phyloP scores from a whole-genome alignment of 805 yeast species.

The Hanseniaspora thailandica region DNA sequence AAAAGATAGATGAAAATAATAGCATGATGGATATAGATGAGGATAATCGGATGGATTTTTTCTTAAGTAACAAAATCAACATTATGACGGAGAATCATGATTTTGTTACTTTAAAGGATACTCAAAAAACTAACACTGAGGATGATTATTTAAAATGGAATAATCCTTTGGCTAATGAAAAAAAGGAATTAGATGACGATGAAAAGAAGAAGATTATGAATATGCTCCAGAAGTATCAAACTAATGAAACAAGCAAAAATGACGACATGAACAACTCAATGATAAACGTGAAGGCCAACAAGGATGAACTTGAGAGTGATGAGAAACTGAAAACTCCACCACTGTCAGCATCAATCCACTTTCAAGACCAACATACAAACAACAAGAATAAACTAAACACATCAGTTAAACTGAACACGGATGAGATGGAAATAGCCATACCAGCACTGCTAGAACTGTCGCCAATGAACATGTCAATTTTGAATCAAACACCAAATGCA shows the following conservation, averaged over 20 bases:
- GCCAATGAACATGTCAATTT: constrained; percentile 11
- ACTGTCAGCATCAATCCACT: constrained; percentile 1
- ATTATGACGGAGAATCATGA: constrained; percentile 3
- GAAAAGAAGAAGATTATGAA: constrained; percentile 2
- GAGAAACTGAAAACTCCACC: constrained; percentile 10
- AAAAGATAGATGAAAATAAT: constrained; percentile 13
- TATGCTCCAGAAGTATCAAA: constrained; percentile 2
- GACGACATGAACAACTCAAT: not conserved
- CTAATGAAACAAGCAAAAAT: not conserved
- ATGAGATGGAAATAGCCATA: constrained; percentile 10
- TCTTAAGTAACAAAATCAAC: not conserved
- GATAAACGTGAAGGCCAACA: not conserved
- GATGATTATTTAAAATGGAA: constrained; percentile 10
- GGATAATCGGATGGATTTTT: not conserved
- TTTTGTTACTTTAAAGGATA: constrained; percentile 9
- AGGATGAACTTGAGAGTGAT: not conserved
- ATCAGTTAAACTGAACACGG: constrained; percentile 2
- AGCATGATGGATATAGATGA: not conserved
- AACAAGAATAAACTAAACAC: not conserved
- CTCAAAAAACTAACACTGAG: not conserved
- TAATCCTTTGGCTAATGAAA: constrained; percentile 2
- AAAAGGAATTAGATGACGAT: not conserved
- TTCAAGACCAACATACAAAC: not conserved
- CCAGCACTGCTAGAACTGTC: constrained; percentile 10
- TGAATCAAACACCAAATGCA: constrained; percentile 11